These are phyloP conservation scores for Fusarium sp. DNA, from an alignment of 2,329 filamentous ascomycete genomes.

Conservation along the genomic window DNA sequence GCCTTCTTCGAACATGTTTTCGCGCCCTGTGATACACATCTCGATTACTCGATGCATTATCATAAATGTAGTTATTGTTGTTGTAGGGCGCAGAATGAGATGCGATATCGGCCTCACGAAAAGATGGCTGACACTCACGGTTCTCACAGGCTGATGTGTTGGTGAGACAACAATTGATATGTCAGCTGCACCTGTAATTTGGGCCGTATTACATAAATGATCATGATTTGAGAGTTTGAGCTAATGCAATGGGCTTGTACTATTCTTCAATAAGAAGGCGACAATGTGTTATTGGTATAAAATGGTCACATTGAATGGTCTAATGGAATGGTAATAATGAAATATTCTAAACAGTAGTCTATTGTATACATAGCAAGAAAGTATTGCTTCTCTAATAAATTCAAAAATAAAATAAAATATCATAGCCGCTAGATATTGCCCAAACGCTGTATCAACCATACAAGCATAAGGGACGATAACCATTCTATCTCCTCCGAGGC, in stretches of 20 bases:
- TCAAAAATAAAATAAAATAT: too few species aligned
- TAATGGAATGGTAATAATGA: not conserved
- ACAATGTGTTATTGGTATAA: constrained; percentile 4
- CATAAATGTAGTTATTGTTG: constrained; percentile 5
- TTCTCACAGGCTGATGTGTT: not conserved
- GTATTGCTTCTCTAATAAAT: too few species aligned
- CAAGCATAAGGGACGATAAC: not conserved
- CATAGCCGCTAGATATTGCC: too few species aligned
- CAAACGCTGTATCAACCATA: too few species aligned
- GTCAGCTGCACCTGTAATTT: not conserved
- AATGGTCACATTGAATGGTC: constrained; percentile 17
- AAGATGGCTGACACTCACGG: not conserved
- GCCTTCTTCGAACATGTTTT: not conserved
- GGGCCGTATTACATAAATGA: not conserved
- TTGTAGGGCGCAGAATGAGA: constrained; percentile 17
- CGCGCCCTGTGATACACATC: not conserved
- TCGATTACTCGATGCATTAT: not conserved
- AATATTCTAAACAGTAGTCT: not conserved
- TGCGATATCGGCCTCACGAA: constrained; percentile 21
- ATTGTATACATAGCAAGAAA: too few species aligned
- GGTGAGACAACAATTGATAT: not conserved
- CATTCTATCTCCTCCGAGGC: too few species aligned
- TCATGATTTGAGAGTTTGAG: constrained; percentile 3
- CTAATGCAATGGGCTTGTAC: constrained; percentile 3
- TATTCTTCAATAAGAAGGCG: not conserved